Evolutionary conservation across 2,329 filamentous ascomycete genomes (phyloP), one percentile per base, ranked within the genome.

Genomic region (Beauveria medogensis): DNA sequence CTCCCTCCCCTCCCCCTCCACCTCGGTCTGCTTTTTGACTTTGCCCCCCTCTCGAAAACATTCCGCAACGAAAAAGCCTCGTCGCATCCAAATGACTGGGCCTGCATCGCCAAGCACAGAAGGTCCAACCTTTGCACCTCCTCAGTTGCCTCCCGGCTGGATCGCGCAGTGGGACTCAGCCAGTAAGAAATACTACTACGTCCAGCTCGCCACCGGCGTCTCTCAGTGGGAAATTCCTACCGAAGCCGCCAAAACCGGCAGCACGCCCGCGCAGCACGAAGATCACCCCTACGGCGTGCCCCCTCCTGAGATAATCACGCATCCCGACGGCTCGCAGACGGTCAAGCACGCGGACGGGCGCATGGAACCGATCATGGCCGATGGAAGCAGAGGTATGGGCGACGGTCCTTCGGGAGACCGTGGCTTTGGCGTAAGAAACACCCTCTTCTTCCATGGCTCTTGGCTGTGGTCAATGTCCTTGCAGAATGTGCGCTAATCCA

Each of bases 211-310:
- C 58, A 90, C 87, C 8, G 87, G 87, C 53, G 79, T 83, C 43
- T 89, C 87, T 64, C 87, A 90, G 73, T 90, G 88, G 87, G 87
- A 90, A n/a, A 80, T 82, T 37, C 87, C 87, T 37, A 89, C 84
- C 16, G 78, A 84, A 62, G 80, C 86, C 55, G 86, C 82, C 8
- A 84, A 83, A 50, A 80, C 82, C 24, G 83, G 85, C 64, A 84
- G 77, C 69, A 86, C 82, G 43, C 86, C 82, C 51, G 81, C 76
- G 63, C 80, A 79, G 61, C 77, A 72, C 58, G 67, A 71, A 63
- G 83, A 87, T 22, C 85, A 88, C 67, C 86, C 86, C 5, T 89
- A 87, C 72, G 83, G 84, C 62, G 75, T 78, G 14, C 82, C 83
- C 60, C 77, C 81, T 56, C 74, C 76, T 58, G 77, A 84, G 70